Conservation (phyloP, 1,284 basidiomycete genomes). For the Cryptococcus wingfieldii region DNA sequence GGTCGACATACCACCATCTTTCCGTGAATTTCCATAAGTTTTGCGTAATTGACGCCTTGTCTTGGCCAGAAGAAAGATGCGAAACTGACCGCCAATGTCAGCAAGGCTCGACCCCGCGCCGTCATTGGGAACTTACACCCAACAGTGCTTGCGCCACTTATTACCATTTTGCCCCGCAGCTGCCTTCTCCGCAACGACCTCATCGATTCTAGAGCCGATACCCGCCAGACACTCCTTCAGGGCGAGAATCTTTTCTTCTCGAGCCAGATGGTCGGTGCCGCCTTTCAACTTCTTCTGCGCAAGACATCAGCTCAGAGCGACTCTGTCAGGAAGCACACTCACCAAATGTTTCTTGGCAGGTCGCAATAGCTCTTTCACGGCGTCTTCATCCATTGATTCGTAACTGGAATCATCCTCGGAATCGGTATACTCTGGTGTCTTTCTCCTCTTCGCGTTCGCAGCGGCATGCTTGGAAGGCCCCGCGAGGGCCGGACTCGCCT, state of each 20-base stretch:
- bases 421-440: constrained; percentile 87
- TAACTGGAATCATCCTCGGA: constrained; percentile 71
- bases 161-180: constrained; percentile 71
- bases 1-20: constrained; percentile 66
- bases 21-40: constrained; percentile 85
- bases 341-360: constrained; percentile 96
- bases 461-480: constrained; percentile 5
- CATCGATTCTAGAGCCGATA: constrained; percentile 88
- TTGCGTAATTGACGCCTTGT: constrained; percentile 78
- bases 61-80: constrained; percentile 97
- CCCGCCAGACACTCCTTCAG: constrained; percentile 92
- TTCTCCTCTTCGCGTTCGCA: constrained; percentile 61
- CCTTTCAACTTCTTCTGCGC: constrained; percentile 84
- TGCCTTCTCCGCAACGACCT: constrained; percentile 70
- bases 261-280: constrained; percentile 83
- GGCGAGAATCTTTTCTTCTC: constrained; percentile 91
- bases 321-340: constrained; percentile 35
- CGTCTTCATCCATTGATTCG: constrained; percentile 91
- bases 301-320: background rate
- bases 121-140: constrained; percentile 66
- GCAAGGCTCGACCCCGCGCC: background rate
- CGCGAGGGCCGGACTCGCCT: constrained; percentile 13
- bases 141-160: constrained; percentile 88
- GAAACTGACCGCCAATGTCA: constrained; percentile 56
- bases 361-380: constrained; percentile 91